A percentile compares a stretch with the other conserved stretches of the same genome.
These are phyloP conservation scores for Silene uniflora DNA, from an alignment of 148 eudicot species.

Conservation along the genomic window DNA sequence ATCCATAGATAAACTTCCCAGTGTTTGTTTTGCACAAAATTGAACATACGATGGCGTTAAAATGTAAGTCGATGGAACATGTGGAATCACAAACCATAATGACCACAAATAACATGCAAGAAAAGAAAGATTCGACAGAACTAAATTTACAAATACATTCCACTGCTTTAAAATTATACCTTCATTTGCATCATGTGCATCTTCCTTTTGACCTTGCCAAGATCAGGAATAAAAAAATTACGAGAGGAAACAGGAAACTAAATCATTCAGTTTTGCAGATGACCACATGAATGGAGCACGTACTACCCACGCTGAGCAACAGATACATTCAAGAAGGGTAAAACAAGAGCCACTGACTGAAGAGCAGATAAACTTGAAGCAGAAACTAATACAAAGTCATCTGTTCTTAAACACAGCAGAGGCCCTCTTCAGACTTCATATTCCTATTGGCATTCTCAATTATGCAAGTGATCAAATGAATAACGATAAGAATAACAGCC, in stretches of 20 bases:
- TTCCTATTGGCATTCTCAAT: constrained; percentile 53
- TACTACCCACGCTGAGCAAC: constrained; percentile 20
- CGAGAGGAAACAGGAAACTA: neutral
- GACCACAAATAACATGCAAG: neutral
- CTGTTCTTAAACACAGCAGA: constrained; percentile 75
- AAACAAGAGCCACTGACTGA: constrained; percentile 52
- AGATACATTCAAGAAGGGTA: constrained; percentile 20
- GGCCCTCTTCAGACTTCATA: constrained; percentile 73
- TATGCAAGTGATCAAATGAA: constrained; percentile 39
- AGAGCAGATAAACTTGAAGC: constrained; percentile 60
- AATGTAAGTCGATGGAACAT: neutral
- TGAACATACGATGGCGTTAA: no score
- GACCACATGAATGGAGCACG: constrained; percentile 21
- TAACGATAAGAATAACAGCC: constrained; percentile 41
- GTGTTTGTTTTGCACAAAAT: neutral
- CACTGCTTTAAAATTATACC: neutral
- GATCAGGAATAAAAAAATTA: neutral
- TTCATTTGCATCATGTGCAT: neutral
- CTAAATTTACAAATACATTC: neutral
- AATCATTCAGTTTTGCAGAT: constrained; percentile 31
- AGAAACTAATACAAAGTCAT: constrained; percentile 58
- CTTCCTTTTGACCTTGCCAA: neutral
- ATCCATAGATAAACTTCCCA: neutral
- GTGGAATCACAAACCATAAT: neutral
- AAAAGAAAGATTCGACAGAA: neutral